These are phyloP conservation scores for Cyamopsis tetragonoloba DNA, from an alignment of 306 rosid species.

Conservation along the genomic window DNA sequence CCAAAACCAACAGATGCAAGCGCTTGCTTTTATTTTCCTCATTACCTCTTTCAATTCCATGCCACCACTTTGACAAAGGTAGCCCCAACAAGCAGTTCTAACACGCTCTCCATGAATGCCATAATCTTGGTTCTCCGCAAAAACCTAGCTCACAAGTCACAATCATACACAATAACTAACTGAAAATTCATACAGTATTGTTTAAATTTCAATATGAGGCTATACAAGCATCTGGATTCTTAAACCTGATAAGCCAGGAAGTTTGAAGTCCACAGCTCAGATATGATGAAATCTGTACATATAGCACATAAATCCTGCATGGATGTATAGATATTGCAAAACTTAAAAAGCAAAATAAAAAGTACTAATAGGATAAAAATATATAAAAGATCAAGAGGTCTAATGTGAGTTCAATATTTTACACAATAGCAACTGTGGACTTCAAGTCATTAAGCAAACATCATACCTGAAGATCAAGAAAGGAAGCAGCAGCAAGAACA, in stretches of 20 bases:
- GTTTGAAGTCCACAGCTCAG: slow-evolving; percentile 96
- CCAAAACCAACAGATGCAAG: slow-evolving; percentile 26
- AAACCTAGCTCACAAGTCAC: slow-evolving; percentile 53
- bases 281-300: slow-evolving; percentile 92
- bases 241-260: slow-evolving; percentile 94
- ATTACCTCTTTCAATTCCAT: slow-evolving; percentile 96
- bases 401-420: background rate
- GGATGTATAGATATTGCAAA: background rate
- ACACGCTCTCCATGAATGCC: slow-evolving; percentile 96
- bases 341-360: background rate
- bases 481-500: slow-evolving; percentile 94
- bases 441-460: slow-evolving; percentile 15
- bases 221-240: slow-evolving; percentile 26
- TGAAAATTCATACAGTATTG: background rate
- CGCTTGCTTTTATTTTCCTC: slow-evolving; percentile 6
- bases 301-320: slow-evolving; percentile 89
- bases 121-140: slow-evolving; percentile 94
- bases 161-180: slow-evolving; percentile 23
- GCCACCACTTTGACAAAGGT: slow-evolving; percentile 98
- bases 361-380: background rate
- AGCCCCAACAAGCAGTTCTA: slow-evolving; percentile 98
- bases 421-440: background rate
- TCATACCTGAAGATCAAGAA: slow-evolving; percentile 95
- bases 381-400: background rate
- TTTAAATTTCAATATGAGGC: slow-evolving; percentile 25